Evolutionary conservation across 1,284 basidiomycete genomes (phyloP), one percentile per base, ranked within the genome.

Genomic region (Trichosporon sp.): DNA sequence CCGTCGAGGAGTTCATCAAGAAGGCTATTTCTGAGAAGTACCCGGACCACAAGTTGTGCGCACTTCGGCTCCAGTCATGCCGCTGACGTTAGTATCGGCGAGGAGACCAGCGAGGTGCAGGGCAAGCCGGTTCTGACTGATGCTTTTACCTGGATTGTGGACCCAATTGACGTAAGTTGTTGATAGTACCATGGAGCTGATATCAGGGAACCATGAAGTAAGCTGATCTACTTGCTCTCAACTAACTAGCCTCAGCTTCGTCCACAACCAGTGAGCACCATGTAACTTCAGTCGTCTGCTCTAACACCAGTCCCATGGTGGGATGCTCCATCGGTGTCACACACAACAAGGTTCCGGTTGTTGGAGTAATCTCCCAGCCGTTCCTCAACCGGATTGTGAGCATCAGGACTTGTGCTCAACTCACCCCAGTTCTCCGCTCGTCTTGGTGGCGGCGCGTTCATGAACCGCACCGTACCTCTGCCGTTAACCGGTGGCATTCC

Each of bases 291-390:
- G 8, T 0, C 11, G 23, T 38, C 9, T 11, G 7, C 21, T 21
- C 69, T 70, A 6, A 68, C 62, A n/a, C 34, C 62, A 82, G 81
- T 62, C 81, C 78, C 0, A 75, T 73, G 38, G 78, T 81, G 31
- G 78, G 75, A 21, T 82, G 80, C 80, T 95, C 93, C 15, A 89
- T 98, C 67, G 95, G 95, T 0, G 86, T 98, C 72, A 90, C 95
- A 71, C 90, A 92, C 83, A 86, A 90, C 72, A 88, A 88, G 71
- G 85, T 86, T 15, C 92, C 95, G 1, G 87, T 93, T 2, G 87
- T 98, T 21, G 95, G 93, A 0, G 92, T 95, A 62, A 90, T 95
- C 73, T 93, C 89, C 83, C 93, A 94, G 77, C 95, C 95, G 0
- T 95, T 95, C 86, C 86, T 95, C 68, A 88, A 92, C 75, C 88